Evolutionary conservation across 1,284 basidiomycete genomes (phyloP).

Genomic region (Lentinula novae-zelandiae): DNA sequence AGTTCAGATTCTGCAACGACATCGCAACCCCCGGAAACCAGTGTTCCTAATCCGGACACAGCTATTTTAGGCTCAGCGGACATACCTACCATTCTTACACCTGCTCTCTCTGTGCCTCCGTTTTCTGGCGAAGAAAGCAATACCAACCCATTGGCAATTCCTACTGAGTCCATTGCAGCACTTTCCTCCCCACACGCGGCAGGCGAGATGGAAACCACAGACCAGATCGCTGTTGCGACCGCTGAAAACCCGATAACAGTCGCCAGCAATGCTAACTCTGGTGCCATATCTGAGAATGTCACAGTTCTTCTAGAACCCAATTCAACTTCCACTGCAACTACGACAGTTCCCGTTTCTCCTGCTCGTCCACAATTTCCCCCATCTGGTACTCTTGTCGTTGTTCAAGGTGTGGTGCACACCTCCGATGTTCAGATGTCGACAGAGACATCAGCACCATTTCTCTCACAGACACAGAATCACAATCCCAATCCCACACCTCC

Average conservation of each 20-base stretch:
- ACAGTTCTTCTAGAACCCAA: background rate
- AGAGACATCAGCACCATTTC: background rate
- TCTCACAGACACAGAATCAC: background rate
- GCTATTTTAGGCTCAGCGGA: background rate
- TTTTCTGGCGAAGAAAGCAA: background rate
- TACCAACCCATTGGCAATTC: background rate
- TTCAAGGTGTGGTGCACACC: constrained; percentile 78
- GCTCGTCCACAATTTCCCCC: constrained; percentile 45
- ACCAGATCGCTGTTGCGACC: background rate
- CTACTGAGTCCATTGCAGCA: background rate
- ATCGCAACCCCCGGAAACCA: background rate
- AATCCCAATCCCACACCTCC: background rate
- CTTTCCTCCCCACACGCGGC: background rate
- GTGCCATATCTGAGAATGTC: background rate
- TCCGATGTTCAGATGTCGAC: constrained; percentile 46
- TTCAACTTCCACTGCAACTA: background rate
- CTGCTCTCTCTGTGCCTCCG: background rate
- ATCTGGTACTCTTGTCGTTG: constrained; percentile 72
- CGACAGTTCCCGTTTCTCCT: background rate
- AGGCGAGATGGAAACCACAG: background rate
- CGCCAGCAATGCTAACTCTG: background rate
- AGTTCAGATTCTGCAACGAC: background rate
- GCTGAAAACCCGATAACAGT: background rate
- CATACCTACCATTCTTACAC: background rate
- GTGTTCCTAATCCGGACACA: background rate